A percentile compares a stretch with the other conserved stretches of the same genome.
Conservation (phyloP, 176 grass and related monocot genomes). For the Raddia distichophylla region DNA sequence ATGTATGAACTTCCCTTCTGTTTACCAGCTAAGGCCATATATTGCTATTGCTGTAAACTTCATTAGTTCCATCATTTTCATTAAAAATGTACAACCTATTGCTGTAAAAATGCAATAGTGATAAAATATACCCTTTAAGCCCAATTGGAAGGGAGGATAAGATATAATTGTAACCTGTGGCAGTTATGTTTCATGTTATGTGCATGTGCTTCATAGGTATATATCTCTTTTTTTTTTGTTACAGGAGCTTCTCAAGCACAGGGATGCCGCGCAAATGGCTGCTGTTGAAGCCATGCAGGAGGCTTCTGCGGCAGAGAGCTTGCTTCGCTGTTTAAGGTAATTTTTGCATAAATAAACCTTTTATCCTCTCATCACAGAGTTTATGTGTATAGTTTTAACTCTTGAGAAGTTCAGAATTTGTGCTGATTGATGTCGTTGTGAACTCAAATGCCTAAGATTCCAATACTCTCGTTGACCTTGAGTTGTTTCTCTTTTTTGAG, state of each 20-base stretch:
- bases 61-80: not conserved
- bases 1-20: not conserved
- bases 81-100: not conserved
- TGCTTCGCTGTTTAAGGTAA: slow-evolving; percentile 97
- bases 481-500: not conserved
- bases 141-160: not conserved
- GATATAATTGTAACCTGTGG: not conserved
- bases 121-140: slow-evolving; percentile 19
- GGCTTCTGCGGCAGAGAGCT: slow-evolving; percentile 85
- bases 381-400: not conserved
- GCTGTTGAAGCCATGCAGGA: slow-evolving; percentile 95
- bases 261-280: slow-evolving; percentile 89
- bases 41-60: slow-evolving; percentile 22
- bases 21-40: not conserved
- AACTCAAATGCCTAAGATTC: not conserved
- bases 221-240: slow-evolving; percentile 7
- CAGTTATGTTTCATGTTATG: slow-evolving; percentile 8
- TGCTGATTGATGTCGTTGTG: slow-evolving; percentile 10
- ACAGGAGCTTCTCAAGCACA: slow-evolving; percentile 85
- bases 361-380: slow-evolving; percentile 11
- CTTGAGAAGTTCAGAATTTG: not conserved
- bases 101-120: not conserved
- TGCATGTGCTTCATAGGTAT: slow-evolving; percentile 12
- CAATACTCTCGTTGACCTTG: not conserved
- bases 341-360: slow-evolving; percentile 5